phyloP scores from a whole-genome alignment of 192 early-diverging fungal species.

The Spizellomyces sp. region DNA sequence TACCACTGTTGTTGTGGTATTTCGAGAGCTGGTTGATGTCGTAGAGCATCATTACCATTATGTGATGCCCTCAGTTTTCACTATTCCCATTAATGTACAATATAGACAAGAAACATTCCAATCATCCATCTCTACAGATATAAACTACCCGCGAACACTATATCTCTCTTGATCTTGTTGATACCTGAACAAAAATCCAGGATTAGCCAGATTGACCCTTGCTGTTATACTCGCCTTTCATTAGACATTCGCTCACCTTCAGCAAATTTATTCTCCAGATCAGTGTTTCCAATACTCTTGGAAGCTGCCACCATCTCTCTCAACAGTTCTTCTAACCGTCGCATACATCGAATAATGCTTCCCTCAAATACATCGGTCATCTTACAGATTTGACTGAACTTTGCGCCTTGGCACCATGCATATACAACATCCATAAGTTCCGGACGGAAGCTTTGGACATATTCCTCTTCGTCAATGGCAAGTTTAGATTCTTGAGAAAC shows the following conservation, averaged over 20 bases:
- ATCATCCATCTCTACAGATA: slow-evolving; percentile 49
- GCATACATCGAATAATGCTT: slow-evolving; percentile 84
- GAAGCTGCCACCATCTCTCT: slow-evolving; percentile 88
- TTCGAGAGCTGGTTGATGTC: no score
- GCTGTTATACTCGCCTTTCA: not conserved
- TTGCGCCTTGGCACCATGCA: slow-evolving; percentile 88
- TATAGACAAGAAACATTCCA: no score
- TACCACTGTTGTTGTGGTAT: not conserved
- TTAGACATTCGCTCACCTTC: slow-evolving; percentile 53
- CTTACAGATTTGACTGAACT: slow-evolving; percentile 92
- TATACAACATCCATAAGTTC: slow-evolving; percentile 95
- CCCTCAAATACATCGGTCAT: slow-evolving; percentile 97
- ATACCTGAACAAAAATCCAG: slow-evolving; percentile 50
- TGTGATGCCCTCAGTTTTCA: no score
- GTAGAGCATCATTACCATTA: no score
- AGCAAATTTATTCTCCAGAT: slow-evolving; percentile 93
- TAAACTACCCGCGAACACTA: slow-evolving; percentile 94
- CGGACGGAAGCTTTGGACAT: slow-evolving; percentile 79
- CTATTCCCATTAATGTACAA: no score
- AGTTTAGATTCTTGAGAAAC: slow-evolving; percentile 89
- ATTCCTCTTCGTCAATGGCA: slow-evolving; percentile 83
- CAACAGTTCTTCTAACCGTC: slow-evolving; percentile 87
- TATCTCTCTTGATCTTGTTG: slow-evolving; percentile 91
- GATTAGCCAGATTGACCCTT: not conserved
- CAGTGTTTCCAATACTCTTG: slow-evolving; percentile 91